Conservation (phyloP, 2,329 filamentous ascomycete species). For the Fonsecaea erecta region DNA sequence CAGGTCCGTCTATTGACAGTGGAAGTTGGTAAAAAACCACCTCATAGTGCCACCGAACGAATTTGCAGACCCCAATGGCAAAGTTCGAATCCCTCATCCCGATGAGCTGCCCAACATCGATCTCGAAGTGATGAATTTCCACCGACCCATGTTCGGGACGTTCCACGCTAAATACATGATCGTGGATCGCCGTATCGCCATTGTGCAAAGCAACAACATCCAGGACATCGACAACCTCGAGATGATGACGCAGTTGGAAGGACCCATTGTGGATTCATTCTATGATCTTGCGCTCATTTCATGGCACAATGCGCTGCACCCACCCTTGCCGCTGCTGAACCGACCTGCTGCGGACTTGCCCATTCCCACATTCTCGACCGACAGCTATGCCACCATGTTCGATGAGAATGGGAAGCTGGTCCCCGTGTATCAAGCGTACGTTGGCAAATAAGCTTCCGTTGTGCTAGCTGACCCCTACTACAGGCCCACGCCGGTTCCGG, state of each 20-base stretch:
- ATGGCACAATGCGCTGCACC: conserved; percentile 68
- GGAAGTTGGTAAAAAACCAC: conserved; percentile 61
- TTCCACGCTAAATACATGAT: conserved; percentile 80
- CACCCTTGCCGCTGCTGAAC: conserved; percentile 62
- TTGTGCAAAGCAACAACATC: conserved; percentile 79
- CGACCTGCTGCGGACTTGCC: conserved; percentile 51
- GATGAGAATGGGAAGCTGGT: conserved; percentile 28
- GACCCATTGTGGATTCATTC: conserved; percentile 74
- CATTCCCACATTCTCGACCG: conserved; percentile 36
- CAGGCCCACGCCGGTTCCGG: conserved; percentile 20
- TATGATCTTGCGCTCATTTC: conserved; percentile 76
- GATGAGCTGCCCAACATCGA: conserved; percentile 73
- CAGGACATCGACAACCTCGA: conserved; percentile 78
- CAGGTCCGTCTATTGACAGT: conserved; percentile 50
- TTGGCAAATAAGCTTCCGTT: background rate
- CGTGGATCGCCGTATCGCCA: conserved; percentile 71
- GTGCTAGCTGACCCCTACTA: conserved; percentile 15
- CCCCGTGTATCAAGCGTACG: conserved; percentile 28
- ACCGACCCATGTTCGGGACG: conserved; percentile 71
- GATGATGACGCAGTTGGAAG: conserved; percentile 78
- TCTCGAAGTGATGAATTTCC: conserved; percentile 74
- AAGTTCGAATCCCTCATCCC: conserved; percentile 64
- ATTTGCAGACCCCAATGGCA: conserved; percentile 57
- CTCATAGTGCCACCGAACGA: conserved; percentile 62
- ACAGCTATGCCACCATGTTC: conserved; percentile 32